Conservation (phyloP, 164 flowering plant species). For the Brasenia schreberi region DNA sequence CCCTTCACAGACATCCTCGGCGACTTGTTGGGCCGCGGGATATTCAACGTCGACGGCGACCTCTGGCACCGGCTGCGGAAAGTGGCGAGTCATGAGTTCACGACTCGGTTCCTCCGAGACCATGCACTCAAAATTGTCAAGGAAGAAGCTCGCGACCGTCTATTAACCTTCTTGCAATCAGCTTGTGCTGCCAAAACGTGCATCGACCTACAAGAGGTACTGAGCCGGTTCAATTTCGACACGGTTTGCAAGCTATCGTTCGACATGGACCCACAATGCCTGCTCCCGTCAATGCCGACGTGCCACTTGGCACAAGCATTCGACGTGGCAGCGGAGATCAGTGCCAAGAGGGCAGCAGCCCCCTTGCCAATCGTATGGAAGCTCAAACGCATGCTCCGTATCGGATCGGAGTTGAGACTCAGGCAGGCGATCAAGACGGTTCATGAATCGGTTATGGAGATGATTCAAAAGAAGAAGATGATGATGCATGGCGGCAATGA, state of each 20-base stretch:
- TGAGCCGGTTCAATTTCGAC: slow-evolving; percentile 55
- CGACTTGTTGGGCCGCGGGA: slow-evolving; percentile 73
- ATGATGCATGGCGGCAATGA: slow-evolving; percentile 4
- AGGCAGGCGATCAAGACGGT: slow-evolving; percentile 27
- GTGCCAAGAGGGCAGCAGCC: slow-evolving; percentile 46
- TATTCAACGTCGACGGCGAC: slow-evolving; percentile 79
- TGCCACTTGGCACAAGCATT: slow-evolving; percentile 37
- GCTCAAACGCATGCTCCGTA: slow-evolving; percentile 29
- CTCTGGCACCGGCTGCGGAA: slow-evolving; percentile 62
- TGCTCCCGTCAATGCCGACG: slow-evolving; percentile 22
- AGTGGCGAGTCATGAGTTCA: slow-evolving; percentile 64
- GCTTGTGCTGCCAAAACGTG: slow-evolving; percentile 13
- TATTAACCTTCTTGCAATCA: slow-evolving; percentile 41
- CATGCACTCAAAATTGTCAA: slow-evolving; percentile 26
- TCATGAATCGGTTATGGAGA: slow-evolving; percentile 29
- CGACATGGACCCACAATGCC: slow-evolving; percentile 44
- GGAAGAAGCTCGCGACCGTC: slow-evolving; percentile 31
- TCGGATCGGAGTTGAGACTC: slow-evolving; percentile 54
- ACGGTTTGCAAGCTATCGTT: slow-evolving; percentile 46
- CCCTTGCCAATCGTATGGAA: slow-evolving; percentile 53
- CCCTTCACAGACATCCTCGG: slow-evolving; percentile 76
- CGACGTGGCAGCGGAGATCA: slow-evolving; percentile 46
- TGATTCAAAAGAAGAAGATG: slow-evolving; percentile 19
- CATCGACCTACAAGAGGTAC: slow-evolving; percentile 41
- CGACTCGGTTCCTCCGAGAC: slow-evolving; percentile 31